Percentiles rank a stretch among this genome's conserved stretches.
phyloP scores from a whole-genome alignment of 306 rosid genomes.

The Lathyrus tuberosus region DNA sequence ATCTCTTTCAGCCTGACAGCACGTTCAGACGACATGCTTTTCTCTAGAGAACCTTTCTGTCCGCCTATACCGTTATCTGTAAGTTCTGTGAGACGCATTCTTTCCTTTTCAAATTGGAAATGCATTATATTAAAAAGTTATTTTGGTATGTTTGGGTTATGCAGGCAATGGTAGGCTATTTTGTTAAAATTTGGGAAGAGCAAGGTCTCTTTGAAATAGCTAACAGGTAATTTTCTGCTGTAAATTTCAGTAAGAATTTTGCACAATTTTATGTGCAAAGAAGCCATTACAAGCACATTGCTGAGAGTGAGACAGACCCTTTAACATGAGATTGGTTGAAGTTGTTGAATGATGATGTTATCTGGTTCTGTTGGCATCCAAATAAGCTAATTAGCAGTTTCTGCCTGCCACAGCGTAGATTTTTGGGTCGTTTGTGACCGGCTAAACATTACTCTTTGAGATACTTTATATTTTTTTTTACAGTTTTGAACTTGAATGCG shows the following conservation, averaged over 20 bases:
- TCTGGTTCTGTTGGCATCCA: slow-evolving; percentile 38
- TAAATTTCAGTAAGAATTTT: slow-evolving; percentile 35
- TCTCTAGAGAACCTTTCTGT: slow-evolving; percentile 36
- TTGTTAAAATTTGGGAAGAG: slow-evolving; percentile 68
- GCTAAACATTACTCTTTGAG: slow-evolving; percentile 8
- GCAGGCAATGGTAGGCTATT: slow-evolving; percentile 79
- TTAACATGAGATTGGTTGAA: slow-evolving; percentile 30
- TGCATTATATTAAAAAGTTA: neutral
- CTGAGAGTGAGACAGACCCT: slow-evolving; percentile 31
- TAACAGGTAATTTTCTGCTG: slow-evolving; percentile 30
- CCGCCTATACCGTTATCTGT: slow-evolving; percentile 46
- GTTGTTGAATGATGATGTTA: slow-evolving; percentile 28
- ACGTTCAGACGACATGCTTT: slow-evolving; percentile 38
- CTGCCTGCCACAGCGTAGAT: slow-evolving; percentile 23
- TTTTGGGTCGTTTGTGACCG: slow-evolving; percentile 3
- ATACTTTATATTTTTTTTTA: neutral
- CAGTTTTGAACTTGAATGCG: slow-evolving; percentile 12
- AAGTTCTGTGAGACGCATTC: slow-evolving; percentile 32
- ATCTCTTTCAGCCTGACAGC: slow-evolving; percentile 46
- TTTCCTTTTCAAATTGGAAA: slow-evolving; percentile 26
- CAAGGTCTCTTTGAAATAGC: slow-evolving; percentile 69
- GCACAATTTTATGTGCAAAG: slow-evolving; percentile 35
- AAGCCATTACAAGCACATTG: slow-evolving; percentile 31
- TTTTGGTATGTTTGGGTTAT: slow-evolving; percentile 37
- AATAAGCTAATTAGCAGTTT: slow-evolving; percentile 30